phyloP scores from a whole-genome alignment of 108 stramenopile species.

The Cylindrotheca closterium region DNA sequence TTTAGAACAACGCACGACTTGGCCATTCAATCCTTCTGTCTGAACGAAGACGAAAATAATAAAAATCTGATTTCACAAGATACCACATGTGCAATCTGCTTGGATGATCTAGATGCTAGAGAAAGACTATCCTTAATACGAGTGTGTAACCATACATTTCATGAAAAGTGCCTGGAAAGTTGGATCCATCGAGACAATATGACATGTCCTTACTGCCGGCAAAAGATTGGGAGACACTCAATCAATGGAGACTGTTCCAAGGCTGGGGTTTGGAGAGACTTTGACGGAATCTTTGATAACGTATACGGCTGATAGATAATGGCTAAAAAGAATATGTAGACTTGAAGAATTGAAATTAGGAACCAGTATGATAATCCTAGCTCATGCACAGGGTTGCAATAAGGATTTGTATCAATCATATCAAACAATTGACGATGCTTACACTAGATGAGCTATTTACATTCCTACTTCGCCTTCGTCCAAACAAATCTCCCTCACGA shows the following conservation, averaged over 20 bases:
- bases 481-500: background rate
- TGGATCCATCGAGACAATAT: conserved; percentile 19
- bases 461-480: no score
- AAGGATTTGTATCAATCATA: no score
- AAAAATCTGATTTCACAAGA: background rate
- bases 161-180: conserved; percentile 21
- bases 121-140: conserved; percentile 13
- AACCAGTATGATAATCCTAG: background rate
- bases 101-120: conserved; percentile 13
- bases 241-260: conserved; percentile 1
- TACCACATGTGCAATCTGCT: conserved; percentile 25
- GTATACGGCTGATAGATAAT: conserved; percentile 3
- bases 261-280: conserved; percentile 8
- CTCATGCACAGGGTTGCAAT: no score
- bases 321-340: background rate
- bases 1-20: conserved; percentile 5
- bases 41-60: conserved; percentile 11
- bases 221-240: conserved; percentile 12
- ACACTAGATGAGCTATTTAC: no score
- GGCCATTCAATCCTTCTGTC: conserved; percentile 7
- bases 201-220: conserved; percentile 31
- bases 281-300: conserved; percentile 18
- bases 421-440: no score
- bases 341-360: background rate
- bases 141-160: conserved; percentile 20